phyloP scores from a whole-genome alignment of 495 filamentous ascomycete genomes.

The Aspergillus sclerotioniger region DNA sequence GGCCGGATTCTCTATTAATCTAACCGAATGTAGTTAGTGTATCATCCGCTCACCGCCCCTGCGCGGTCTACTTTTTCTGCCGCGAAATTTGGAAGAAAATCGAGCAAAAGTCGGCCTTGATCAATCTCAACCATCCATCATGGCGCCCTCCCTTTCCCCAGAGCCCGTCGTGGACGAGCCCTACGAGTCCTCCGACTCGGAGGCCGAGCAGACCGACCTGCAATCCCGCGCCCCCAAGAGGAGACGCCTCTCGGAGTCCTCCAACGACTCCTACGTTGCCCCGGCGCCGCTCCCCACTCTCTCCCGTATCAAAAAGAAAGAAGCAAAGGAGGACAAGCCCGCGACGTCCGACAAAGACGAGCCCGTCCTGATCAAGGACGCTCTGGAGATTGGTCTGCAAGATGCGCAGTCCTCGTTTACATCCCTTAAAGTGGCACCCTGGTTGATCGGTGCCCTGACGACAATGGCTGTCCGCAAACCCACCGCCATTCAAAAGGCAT shows the following conservation, averaged over 20 bases:
- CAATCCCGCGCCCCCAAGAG: conserved; percentile 36
- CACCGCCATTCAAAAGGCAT: conserved; percentile 87
- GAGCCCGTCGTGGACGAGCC: conserved; percentile 27
- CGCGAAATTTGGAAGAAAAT: conserved; percentile 34
- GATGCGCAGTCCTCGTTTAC: conserved; percentile 64
- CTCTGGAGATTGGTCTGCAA: conserved; percentile 41
- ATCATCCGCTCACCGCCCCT: conserved; percentile 20
- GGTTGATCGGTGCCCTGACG: conserved; percentile 81
- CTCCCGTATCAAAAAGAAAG: conserved; percentile 48
- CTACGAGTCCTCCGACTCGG: conserved; percentile 18
- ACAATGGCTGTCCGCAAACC: conserved; percentile 87
- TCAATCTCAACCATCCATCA: conserved; percentile 25
- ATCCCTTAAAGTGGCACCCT: conserved; percentile 71
- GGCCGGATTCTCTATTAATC: not conserved
- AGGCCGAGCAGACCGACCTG: not conserved
- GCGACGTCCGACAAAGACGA: conserved; percentile 25
- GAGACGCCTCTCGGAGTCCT: conserved; percentile 44
- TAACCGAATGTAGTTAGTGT: not conserved
- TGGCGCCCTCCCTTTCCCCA: conserved; percentile 32
- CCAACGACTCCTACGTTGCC: conserved; percentile 35
- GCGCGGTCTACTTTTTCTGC: conserved; percentile 42
- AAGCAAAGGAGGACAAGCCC: conserved; percentile 24
- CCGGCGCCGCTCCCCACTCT: conserved; percentile 42
- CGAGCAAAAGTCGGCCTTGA: conserved; percentile 11
- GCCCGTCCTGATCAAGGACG: conserved; percentile 43